Percentiles rank a stretch among this genome's conserved stretches.
These are phyloP conservation scores for Phytophthora chlamydospora DNA, from an alignment of 352 stramenopile genomes.

Conservation along the genomic window DNA sequence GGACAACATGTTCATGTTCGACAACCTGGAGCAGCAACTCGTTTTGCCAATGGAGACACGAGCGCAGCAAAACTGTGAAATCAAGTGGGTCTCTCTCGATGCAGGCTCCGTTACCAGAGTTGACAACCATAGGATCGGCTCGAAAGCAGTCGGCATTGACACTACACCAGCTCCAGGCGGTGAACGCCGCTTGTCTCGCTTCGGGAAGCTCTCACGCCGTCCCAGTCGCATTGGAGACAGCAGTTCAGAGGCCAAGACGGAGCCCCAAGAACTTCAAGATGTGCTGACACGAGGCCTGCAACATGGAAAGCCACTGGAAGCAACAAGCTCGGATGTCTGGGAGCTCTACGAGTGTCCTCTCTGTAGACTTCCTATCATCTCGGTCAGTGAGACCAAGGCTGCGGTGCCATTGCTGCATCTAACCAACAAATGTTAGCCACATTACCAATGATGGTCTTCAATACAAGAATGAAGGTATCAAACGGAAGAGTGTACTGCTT, in stretches of 20 bases:
- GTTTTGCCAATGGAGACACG: conserved; percentile 43
- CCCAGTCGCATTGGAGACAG: conserved; percentile 1
- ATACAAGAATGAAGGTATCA: background rate
- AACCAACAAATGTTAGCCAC: background rate
- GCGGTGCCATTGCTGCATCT: conserved; percentile 33
- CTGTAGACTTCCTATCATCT: conserved; percentile 49
- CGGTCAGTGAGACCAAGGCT: conserved; percentile 23
- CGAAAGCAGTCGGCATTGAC: too few species aligned
- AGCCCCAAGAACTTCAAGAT: conserved; percentile 3
- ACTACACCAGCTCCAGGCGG: background rate
- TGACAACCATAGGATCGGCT: background rate
- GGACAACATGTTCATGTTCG: conserved; percentile 32
- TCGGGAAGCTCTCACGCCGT: conserved; percentile 14
- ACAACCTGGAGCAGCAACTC: conserved; percentile 39
- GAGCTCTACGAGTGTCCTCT: conserved; percentile 51
- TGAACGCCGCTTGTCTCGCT: conserved; percentile 14
- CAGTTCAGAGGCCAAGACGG: background rate
- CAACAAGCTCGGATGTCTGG: conserved; percentile 21
- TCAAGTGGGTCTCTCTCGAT: conserved; percentile 49
- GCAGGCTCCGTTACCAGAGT: conserved; percentile 24
- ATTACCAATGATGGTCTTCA: background rate
- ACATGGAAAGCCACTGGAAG: conserved; percentile 2
- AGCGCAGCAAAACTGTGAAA: conserved; percentile 21
- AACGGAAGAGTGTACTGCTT: conserved; percentile 30
- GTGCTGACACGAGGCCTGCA: conserved; percentile 27